phyloP scores from a whole-genome alignment of 2,329 filamentous ascomycete species.

The Cercospora berteroae region DNA sequence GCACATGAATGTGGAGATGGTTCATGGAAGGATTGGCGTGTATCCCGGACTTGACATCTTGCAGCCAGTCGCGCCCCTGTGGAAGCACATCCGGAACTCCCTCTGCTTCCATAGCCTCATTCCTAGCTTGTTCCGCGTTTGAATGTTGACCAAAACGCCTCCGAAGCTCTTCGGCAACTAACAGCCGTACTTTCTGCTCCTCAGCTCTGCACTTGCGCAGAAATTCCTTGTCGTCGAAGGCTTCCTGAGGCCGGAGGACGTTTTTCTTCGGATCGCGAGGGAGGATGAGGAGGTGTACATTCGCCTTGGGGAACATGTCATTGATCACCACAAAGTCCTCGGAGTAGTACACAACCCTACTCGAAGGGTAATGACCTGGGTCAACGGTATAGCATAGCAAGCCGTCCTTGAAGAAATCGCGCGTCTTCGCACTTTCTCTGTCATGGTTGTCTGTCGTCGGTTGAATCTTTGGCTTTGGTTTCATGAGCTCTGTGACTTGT shows the following conservation, averaged over 20 bases:
- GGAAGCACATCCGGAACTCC: conserved; percentile 54
- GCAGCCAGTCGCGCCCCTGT: conserved; percentile 71
- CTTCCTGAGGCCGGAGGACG: conserved; percentile 70
- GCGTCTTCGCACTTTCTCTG: conserved; percentile 22
- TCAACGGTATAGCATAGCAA: conserved; percentile 65
- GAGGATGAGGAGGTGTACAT: conserved; percentile 82
- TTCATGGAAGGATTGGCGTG: conserved; percentile 90
- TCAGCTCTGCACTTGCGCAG: conserved; percentile 62
- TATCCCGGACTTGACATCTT: conserved; percentile 72
- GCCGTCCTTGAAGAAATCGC: conserved; percentile 56
- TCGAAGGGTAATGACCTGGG: conserved; percentile 60
- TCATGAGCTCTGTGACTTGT: conserved; percentile 50
- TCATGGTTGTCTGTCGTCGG: conserved; percentile 26
- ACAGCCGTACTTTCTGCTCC: conserved; percentile 56
- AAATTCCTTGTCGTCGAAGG: conserved; percentile 69
- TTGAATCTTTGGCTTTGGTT: conserved; percentile 39
- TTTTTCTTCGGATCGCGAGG: conserved; percentile 65
- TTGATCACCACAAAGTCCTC: conserved; percentile 72
- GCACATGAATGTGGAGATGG: conserved; percentile 84
- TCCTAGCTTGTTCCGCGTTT: conserved; percentile 59
- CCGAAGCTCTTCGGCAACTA: conserved; percentile 74
- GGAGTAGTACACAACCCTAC: conserved; percentile 63
- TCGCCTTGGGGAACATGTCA: conserved; percentile 83
- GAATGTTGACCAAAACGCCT: conserved; percentile 66
- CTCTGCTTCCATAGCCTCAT: conserved; percentile 59